These are phyloP conservation scores for Pseudogymnoascus sp. DNA, from an alignment of 2,329 filamentous ascomycete genomes.

Conservation along the genomic window DNA sequence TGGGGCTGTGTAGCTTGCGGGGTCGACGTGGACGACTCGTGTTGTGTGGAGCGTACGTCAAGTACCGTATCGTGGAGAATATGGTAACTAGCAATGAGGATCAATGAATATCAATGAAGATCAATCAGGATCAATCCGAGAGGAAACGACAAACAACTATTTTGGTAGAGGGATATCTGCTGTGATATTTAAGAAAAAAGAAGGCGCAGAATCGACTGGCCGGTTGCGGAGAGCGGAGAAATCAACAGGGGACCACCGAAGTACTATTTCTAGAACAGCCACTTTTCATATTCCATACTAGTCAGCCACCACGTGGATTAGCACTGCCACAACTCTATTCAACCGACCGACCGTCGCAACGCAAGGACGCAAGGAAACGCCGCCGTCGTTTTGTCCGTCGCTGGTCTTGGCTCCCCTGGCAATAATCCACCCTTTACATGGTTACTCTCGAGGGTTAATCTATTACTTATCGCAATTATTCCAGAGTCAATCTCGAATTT, in stretches of 20 bases:
- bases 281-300: background rate
- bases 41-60: slow-evolving; percentile 5
- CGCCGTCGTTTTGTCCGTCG: background rate
- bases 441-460: background rate
- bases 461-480: background rate
- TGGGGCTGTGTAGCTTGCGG: slow-evolving; percentile 4
- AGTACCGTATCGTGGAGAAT: background rate
- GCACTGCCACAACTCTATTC: slow-evolving; percentile 3
- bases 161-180: background rate
- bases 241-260: background rate
- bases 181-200: background rate
- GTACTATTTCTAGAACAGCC: slow-evolving; percentile 3
- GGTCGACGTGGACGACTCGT: slow-evolving; percentile 3
- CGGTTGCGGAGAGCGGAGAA: background rate
- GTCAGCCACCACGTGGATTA: slow-evolving; percentile 3
- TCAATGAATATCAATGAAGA: background rate
- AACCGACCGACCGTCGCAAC: background rate
- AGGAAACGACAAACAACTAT: background rate
- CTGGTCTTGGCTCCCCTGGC: background rate
- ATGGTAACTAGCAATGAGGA: background rate
- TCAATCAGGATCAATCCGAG: background rate
- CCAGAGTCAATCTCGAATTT: background rate
- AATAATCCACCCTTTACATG: background rate
- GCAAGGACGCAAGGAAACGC: background rate
- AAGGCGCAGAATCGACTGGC: background rate